A percentile compares a stretch with the other conserved stretches of the same genome.
Conservation (phyloP, 2,329 filamentous ascomycete genomes). For the Fusarium secorum region DNA sequence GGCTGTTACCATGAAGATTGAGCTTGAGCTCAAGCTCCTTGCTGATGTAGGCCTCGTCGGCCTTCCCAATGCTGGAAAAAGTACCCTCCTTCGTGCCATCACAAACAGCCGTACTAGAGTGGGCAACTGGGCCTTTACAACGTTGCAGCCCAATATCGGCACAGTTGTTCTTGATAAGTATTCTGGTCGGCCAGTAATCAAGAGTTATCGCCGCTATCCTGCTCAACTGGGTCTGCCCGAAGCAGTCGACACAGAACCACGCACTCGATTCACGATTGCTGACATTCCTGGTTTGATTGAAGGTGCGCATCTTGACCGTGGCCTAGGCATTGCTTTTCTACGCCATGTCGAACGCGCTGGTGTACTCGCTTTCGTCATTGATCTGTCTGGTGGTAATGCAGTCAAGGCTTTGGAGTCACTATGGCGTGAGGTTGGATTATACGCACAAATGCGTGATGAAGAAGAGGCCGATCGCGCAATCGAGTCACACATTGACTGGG, state of each 20-base stretch:
- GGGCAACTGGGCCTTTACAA: slow-evolving; percentile 97
- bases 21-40: slow-evolving; percentile 92
- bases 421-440: slow-evolving; percentile 90
- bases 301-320: slow-evolving; percentile 89
- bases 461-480: slow-evolving; percentile 72
- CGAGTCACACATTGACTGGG: slow-evolving; percentile 64
- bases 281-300: slow-evolving; percentile 95
- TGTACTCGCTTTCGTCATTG: slow-evolving; percentile 92
- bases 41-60: slow-evolving; percentile 95
- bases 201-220: slow-evolving; percentile 47
- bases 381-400: slow-evolving; percentile 81
- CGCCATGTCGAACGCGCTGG: slow-evolving; percentile 93
- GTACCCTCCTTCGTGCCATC: slow-evolving; percentile 85
- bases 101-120: slow-evolving; percentile 89
- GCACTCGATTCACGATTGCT: slow-evolving; percentile 88
- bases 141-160: slow-evolving; percentile 91
- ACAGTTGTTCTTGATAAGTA: slow-evolving; percentile 93
- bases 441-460: slow-evolving; percentile 80
- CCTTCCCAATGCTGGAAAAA: slow-evolving; percentile 95
- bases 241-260: slow-evolving; percentile 59
- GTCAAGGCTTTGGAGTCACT: slow-evolving; percentile 79
- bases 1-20: slow-evolving; percentile 78
- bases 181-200: slow-evolving; percentile 72
- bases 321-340: slow-evolving; percentile 89
- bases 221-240: slow-evolving; percentile 50